phyloP scores from a whole-genome alignment of 345 rosid species.

The Hibiscus trionum region DNA sequence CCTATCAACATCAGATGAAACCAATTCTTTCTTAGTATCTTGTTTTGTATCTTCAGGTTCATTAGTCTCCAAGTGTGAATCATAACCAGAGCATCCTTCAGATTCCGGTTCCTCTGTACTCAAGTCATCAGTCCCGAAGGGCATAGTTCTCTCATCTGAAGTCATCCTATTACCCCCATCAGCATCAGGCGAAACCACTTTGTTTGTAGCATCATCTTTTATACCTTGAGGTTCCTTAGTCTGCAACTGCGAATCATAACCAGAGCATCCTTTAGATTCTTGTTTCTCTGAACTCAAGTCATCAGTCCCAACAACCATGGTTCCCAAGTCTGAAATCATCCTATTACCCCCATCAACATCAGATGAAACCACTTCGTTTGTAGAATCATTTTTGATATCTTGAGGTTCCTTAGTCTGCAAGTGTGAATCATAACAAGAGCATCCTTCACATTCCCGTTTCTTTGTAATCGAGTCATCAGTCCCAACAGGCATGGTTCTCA shows the following conservation, averaged over 20 bases:
- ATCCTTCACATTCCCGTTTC: no score
- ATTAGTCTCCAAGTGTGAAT: neutral
- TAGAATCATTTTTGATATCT: neutral
- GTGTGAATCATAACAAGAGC: neutral
- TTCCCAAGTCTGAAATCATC: slow-evolving; percentile 7
- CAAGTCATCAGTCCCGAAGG: neutral
- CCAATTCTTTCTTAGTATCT: neutral
- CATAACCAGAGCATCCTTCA: slow-evolving; percentile 12
- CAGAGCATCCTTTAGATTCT: slow-evolving; percentile 10
- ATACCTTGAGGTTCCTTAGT: neutral
- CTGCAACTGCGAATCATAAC: neutral
- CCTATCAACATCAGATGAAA: slow-evolving; percentile 18
- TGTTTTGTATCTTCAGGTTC: neutral
- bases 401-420: neutral
- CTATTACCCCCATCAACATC: slow-evolving; percentile 12
- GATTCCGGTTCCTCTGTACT: slow-evolving; percentile 7
- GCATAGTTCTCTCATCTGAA: no score
- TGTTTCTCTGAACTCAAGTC: slow-evolving; percentile 11
- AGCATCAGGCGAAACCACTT: neutral
- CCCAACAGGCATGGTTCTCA: slow-evolving; percentile 1
- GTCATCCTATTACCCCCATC: neutral
- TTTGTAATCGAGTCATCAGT: no score
- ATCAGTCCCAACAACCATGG: neutral
- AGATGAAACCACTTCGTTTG: slow-evolving; percentile 15
- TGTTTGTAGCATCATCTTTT: neutral